Percentiles rank a stretch among this genome's conserved stretches.
These are phyloP conservation scores for Manihot esculenta DNA, from an alignment of 441 rosid species.

Conservation along the genomic window DNA sequence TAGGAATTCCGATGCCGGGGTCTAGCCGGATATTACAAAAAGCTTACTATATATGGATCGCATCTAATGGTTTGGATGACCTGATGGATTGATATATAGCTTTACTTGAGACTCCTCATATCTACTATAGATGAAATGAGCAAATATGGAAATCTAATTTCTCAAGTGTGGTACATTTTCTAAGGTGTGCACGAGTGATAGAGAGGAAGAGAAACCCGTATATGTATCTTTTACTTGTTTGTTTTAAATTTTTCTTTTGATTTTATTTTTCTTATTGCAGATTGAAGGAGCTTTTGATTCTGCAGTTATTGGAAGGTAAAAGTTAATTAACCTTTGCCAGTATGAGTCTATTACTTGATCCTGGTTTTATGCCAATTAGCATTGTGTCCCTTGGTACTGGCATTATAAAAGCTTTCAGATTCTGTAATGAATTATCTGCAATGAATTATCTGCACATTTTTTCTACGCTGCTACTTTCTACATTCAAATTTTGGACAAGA, in stretches of 20 bases:
- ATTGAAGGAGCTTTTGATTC: slow-evolving; percentile 25
- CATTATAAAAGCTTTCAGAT: neutral
- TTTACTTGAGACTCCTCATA: neutral
- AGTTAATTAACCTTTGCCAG: slow-evolving; percentile 13
- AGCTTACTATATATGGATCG: neutral
- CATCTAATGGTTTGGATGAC: slow-evolving; percentile 4
- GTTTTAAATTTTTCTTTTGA: neutral
- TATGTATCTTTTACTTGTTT: neutral
- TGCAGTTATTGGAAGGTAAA: slow-evolving; percentile 36
- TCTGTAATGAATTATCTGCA: neutral
- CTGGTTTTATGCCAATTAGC: neutral
- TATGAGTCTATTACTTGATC: slow-evolving; percentile 1
- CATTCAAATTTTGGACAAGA: no score
- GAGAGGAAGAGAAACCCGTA: neutral
- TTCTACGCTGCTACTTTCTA: neutral
- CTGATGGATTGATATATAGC: slow-evolving; percentile 6
- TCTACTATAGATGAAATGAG: neutral
- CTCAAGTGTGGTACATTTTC: slow-evolving; percentile 10
- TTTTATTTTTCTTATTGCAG: slow-evolving; percentile 26
- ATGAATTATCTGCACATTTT: neutral
- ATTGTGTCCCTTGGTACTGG: neutral
- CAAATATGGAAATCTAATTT: neutral
- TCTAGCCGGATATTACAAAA: no score
- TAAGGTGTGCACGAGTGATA: neutral
- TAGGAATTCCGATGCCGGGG: no score